Base-by-base conservation (phyloP, 495 filamentous ascomycete genomes). In the Astrocystis sublimbata region DNA sequence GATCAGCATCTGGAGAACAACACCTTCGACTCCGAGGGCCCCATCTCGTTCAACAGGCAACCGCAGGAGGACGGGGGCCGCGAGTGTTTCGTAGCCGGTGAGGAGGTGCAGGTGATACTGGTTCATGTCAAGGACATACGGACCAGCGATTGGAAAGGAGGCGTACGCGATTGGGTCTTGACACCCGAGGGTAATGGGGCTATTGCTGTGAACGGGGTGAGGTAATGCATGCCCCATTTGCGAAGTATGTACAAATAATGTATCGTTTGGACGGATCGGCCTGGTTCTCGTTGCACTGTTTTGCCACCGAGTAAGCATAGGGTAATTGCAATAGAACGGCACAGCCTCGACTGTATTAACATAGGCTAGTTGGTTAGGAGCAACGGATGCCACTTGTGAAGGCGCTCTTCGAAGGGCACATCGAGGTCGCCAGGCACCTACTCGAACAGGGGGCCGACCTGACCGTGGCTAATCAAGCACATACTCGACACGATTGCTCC, bases 1-100 rank as follows among this genome's bases (percentile, higher is more conserved):
- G 84, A 85, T 55, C 79, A 79, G 65, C 94, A 98, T 79, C 68
- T 96, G 64, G 92, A 92, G 75, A 97, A 97, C 71, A 96, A 98
- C 73, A 93, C 90, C 0, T 96, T 96, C 73, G 83, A 82, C 15
- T 72, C 72, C 42, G 74, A 76, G 67, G 82, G 81, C 67, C 79
- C 76, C 58, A 51, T 75, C 72, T 54, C 73, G 65, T 68, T 71
- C 54, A 60, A 58, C 41, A 59, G 61, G 17, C 62, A 58, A 12
- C 43, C 58, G 23, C 19, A 47, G 73, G 83, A 73, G 21, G 83
- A 84, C 65, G 82, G 78, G 30, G 80, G 79, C 4, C 74, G 79
- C 17, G 81, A 75, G 46, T 88, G 82, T 61, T 88, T 86, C 52
- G 88, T 92, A 65, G 85, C 90, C 61, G 83, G 84, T 9, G 82